Percentiles rank a stretch among this genome's conserved stretches.
Conservation (phyloP, 257 asterid species). For the Nyctanthes arbortristis region DNA sequence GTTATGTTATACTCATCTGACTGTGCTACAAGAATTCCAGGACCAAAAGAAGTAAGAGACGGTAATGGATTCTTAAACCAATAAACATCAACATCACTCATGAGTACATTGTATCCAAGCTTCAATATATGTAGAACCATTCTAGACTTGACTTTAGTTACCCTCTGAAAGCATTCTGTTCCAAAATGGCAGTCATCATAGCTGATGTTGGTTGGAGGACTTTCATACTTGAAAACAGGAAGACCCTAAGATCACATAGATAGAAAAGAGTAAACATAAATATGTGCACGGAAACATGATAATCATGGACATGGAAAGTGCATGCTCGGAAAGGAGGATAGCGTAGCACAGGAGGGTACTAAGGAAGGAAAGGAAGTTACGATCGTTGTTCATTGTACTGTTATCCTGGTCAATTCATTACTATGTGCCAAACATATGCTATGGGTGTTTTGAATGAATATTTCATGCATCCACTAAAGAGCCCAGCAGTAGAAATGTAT, state of each 20-base stretch:
- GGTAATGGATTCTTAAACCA: constrained; percentile 72
- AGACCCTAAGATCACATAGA: constrained; percentile 61
- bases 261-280: constrained; percentile 1
- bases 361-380: background rate
- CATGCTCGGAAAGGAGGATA: background rate
- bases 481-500: too few relatives aligned
- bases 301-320: background rate
- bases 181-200: constrained; percentile 94
- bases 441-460: background rate
- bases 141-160: constrained; percentile 90
- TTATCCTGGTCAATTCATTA: background rate
- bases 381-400: background rate
- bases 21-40: constrained; percentile 74
- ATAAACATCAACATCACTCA: constrained; percentile 54
- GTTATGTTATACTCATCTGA: constrained; percentile 78
- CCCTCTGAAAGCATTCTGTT: constrained; percentile 85
- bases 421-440: background rate
- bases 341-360: background rate
- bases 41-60: constrained; percentile 74
- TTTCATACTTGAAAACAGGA: constrained; percentile 65
- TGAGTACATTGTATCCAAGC: constrained; percentile 61
- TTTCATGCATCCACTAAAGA: too few relatives aligned
- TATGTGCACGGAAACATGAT: background rate
- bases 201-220: constrained; percentile 72
- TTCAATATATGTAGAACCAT: constrained; percentile 78